Conservation (phyloP, 164 flowering plant species). For the Houttuynia cordata region DNA sequence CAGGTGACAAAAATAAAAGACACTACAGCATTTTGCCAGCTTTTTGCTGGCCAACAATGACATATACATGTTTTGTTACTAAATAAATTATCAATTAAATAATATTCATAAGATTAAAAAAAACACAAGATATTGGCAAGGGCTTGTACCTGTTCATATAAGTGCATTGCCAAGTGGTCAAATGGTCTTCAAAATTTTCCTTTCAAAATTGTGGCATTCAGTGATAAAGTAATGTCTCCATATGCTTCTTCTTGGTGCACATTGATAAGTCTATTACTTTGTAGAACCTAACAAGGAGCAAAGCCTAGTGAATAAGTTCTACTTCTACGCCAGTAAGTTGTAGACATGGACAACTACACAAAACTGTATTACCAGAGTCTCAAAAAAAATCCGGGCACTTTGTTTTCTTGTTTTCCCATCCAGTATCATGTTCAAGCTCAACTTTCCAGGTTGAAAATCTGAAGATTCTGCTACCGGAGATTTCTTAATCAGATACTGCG, state of each 20-base stretch:
- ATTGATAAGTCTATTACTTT: slow-evolving; percentile 43
- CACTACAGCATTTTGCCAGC: too few species aligned
- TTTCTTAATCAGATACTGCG: slow-evolving; percentile 40
- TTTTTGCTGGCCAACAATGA: too few species aligned
- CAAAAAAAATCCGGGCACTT: slow-evolving; percentile 79
- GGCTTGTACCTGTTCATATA: slow-evolving; percentile 1
- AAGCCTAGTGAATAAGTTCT: background rate
- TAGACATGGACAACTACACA: background rate
- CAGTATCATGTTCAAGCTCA: slow-evolving; percentile 55
- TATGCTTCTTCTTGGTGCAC: slow-evolving; percentile 63
- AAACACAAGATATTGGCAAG: background rate
- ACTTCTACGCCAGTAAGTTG: background rate
- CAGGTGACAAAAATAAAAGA: too few species aligned
- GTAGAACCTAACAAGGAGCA: slow-evolving; percentile 43
- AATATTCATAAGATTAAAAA: too few species aligned
- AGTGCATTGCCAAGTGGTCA: background rate
- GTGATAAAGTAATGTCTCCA: slow-evolving; percentile 46
- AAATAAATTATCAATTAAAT: too few species aligned
- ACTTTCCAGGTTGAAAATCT: slow-evolving; percentile 19
- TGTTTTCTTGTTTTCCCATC: slow-evolving; percentile 65
- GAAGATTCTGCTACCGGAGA: slow-evolving; percentile 30
- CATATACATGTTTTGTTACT: too few species aligned
- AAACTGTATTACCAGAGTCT: slow-evolving; percentile 51
- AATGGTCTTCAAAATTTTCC: slow-evolving; percentile 18
- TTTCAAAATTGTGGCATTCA: slow-evolving; percentile 36